Conservation (phyloP, 2,329 filamentous ascomycete genomes). For the Sporothrix sp. region DNA sequence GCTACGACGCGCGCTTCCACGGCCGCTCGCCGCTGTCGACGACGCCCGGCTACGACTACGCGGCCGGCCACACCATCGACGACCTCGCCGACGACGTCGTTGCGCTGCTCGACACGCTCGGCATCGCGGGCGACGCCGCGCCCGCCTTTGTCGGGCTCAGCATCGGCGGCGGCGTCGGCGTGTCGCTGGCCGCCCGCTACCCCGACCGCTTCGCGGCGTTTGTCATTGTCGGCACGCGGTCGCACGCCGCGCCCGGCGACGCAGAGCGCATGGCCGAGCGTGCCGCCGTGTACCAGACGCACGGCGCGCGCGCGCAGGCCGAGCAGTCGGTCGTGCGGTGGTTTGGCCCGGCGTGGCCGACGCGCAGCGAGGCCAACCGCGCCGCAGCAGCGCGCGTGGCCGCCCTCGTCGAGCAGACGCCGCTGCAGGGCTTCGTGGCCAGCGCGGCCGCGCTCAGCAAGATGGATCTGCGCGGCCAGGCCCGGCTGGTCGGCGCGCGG, state of each 20-base stretch:
- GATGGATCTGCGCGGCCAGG: conserved; percentile 7
- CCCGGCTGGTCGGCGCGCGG: not conserved
- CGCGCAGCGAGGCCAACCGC: not conserved
- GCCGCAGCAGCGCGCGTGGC: too few relatives aligned
- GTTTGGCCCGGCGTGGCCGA: not conserved
- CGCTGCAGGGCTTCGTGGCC: conserved; percentile 3
- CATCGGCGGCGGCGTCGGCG: conserved; percentile 10
- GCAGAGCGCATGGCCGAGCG: not conserved
- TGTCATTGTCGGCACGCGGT: conserved; percentile 7
- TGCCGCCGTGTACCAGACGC: not conserved
- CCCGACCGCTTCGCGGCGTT: conserved; percentile 6
- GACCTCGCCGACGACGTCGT: conserved; percentile 11
- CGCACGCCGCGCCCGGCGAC: conserved; percentile 1
- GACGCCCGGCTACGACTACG: not conserved
- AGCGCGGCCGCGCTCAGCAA: conserved; percentile 4
- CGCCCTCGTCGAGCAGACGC: conserved; percentile 7
- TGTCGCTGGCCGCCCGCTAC: conserved; percentile 10
- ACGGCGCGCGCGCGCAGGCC: conserved; percentile 3
- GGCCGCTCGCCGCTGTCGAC: conserved; percentile 8
- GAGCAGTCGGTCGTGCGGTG: conserved; percentile 10
- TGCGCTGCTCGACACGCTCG: not conserved
- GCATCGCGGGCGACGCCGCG: not conserved
- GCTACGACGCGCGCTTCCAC: conserved; percentile 12
- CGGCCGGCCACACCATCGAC: conserved; percentile 2
- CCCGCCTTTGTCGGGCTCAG: conserved; percentile 8